Conservation (phyloP, 805 yeast species). For the Yamadazyma sp. region DNA sequence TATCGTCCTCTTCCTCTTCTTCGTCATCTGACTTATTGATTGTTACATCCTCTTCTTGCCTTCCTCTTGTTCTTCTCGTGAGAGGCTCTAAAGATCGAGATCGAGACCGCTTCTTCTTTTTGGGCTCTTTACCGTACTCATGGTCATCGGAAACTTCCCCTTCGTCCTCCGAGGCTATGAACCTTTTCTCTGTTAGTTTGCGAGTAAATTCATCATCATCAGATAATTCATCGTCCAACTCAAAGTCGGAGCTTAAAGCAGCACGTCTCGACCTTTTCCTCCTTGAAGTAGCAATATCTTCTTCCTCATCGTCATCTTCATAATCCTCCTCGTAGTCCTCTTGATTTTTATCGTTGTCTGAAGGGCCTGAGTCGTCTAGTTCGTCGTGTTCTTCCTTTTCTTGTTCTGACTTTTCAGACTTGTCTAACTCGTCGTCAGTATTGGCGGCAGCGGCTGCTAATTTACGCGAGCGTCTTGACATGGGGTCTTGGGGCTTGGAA, state of each 20-base stretch:
- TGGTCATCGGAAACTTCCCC: conserved; percentile 22
- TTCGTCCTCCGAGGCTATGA: conserved; percentile 38
- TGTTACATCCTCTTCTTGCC: conserved; percentile 3
- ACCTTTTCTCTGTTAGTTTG: conserved; percentile 31
- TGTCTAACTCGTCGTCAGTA: conserved; percentile 17
- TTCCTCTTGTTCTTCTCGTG: conserved; percentile 16
- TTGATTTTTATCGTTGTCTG: conserved; percentile 19
- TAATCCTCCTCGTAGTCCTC: conserved; percentile 22
- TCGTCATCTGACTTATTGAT: conserved; percentile 24
- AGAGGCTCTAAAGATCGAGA: conserved; percentile 24
- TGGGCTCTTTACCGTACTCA: conserved; percentile 19
- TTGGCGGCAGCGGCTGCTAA: conserved; percentile 6
- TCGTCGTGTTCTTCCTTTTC: conserved; percentile 12
- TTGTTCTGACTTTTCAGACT: conserved; percentile 19
- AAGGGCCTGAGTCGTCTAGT: conserved; percentile 12
- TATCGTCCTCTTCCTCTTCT: conserved; percentile 33
- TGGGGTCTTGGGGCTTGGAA: conserved; percentile 11
- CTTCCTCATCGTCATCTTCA: conserved; percentile 17
- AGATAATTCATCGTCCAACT: conserved; percentile 20
- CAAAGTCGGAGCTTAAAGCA: conserved; percentile 22
- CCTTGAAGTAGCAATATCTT: conserved; percentile 4
- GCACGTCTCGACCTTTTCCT: conserved; percentile 3
- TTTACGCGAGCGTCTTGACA: conserved; percentile 17
- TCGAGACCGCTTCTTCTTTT: conserved; percentile 15
- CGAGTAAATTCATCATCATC: conserved; percentile 28